phyloP scores from a whole-genome alignment of 2,329 filamentous ascomycete genomes.

The Diaporthe longicolla region DNA sequence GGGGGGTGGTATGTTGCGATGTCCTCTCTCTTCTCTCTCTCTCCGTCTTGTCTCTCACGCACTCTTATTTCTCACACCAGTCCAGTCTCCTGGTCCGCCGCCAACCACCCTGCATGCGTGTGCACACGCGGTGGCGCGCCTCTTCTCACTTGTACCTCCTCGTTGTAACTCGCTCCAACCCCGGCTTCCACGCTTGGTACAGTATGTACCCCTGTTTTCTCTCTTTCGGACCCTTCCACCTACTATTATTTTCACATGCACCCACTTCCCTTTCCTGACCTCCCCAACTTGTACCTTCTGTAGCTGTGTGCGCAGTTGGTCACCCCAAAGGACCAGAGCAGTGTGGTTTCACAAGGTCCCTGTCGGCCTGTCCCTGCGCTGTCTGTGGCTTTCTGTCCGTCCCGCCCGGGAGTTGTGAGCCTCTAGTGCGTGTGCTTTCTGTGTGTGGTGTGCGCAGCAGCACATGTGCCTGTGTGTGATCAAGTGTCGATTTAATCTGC shows the following conservation, averaged over 20 bases:
- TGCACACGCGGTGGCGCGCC: conserved; percentile 19
- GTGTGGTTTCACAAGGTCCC: conserved; percentile 23
- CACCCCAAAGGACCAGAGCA: background rate
- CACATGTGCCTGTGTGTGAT: conserved; percentile 17
- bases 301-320: background rate
- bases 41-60: background rate
- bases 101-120: conserved; percentile 24
- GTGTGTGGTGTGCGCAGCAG: background rate
- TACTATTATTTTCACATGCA: background rate
- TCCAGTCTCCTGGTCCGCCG: conserved; percentile 6
- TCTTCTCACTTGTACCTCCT: background rate
- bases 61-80: background rate
- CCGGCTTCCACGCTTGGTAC: conserved; percentile 5
- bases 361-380: background rate
- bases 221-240: conserved; percentile 11
- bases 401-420: conserved; percentile 25
- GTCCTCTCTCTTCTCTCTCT: background rate
- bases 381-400: conserved; percentile 27
- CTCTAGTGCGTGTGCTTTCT: background rate
- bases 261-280: background rate
- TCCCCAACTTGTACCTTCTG: background rate
- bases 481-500: conserved; percentile 27
- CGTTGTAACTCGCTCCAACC: conserved; percentile 4
- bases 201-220: background rate
- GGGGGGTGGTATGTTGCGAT: background rate